These are phyloP conservation scores for Agapanthus africanus DNA, from an alignment of 106 monocot species.

Conservation along the genomic window DNA sequence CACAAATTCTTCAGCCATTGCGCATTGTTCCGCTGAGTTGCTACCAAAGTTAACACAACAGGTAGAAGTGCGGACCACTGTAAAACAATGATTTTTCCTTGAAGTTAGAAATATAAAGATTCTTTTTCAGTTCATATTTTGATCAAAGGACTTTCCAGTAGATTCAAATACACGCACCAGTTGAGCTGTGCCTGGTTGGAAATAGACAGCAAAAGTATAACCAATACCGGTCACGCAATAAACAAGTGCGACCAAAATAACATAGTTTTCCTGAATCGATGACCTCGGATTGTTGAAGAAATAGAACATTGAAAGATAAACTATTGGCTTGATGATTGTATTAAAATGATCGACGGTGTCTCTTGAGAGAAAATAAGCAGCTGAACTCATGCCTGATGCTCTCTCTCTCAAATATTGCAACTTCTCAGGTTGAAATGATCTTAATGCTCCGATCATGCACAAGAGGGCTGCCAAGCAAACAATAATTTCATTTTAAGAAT, in stretches of 20 bases:
- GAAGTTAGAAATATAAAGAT: background rate
- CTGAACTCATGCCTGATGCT: constrained; percentile 80
- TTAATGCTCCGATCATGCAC: constrained; percentile 80
- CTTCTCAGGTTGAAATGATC: constrained; percentile 77
- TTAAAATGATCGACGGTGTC: constrained; percentile 91
- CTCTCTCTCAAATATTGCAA: constrained; percentile 77
- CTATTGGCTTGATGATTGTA: constrained; percentile 72
- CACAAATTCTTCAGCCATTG: constrained; percentile 50
- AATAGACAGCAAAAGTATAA: constrained; percentile 75
- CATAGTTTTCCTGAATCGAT: constrained; percentile 58
- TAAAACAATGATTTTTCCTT: constrained; percentile 21
- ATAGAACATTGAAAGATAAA: constrained; percentile 92
- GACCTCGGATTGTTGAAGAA: constrained; percentile 89
- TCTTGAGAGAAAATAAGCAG: constrained; percentile 81
- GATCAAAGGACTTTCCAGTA: background rate
- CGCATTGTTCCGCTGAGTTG: constrained; percentile 46
- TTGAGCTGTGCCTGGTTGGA: constrained; percentile 78
- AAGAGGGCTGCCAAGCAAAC: constrained; percentile 57
- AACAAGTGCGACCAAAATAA: constrained; percentile 58
- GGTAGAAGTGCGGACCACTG: constrained; percentile 95
- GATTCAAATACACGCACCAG: constrained; percentile 33
- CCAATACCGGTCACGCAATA: constrained; percentile 88
- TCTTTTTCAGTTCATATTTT: background rate
- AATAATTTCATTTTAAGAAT: background rate
- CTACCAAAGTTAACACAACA: constrained; percentile 83